Percentiles rank a stretch among this genome's conserved stretches.
Conservation (phyloP, 345 rosid genomes). For the Syzygium aqueum region DNA sequence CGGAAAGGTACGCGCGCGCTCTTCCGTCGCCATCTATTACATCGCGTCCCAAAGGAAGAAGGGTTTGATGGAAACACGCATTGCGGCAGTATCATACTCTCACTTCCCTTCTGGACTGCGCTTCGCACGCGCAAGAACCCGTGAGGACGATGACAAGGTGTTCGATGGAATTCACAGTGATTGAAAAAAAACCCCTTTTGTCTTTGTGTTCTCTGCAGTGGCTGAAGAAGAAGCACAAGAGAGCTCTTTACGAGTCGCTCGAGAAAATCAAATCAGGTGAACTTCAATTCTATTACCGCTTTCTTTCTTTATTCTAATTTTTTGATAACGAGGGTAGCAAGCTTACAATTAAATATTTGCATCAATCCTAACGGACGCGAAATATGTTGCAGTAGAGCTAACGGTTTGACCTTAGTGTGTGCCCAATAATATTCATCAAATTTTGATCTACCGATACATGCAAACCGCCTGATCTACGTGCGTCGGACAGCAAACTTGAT, state of each 20-base stretch:
- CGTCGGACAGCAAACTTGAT: not conserved
- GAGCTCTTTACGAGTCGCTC: constrained; percentile 10
- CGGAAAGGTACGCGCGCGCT: constrained; percentile 11
- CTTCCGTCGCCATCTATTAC: not conserved
- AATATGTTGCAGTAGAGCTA: not conserved
- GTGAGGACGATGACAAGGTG: not conserved
- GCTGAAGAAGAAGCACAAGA: constrained; percentile 7
- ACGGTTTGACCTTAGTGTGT: not conserved
- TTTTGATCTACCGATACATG: not conserved
- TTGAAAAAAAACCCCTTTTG: not conserved
- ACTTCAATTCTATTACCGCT: not conserved
- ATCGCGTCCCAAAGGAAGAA: not conserved
- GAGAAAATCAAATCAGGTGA: constrained; percentile 14
- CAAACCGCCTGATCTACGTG: not conserved
- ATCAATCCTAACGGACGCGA: not conserved
- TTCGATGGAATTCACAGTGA: not conserved
- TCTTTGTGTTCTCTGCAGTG: not conserved
- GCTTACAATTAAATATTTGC: not conserved
- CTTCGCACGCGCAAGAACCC: not conserved
- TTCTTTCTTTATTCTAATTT: not conserved
- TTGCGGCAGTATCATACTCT: not conserved
- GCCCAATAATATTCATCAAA: not conserved
- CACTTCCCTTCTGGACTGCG: not conserved
- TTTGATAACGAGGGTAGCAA: too few relatives aligned
- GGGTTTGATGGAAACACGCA: not conserved